phyloP scores from a whole-genome alignment of 345 rosid genomes.

The Nephelium lappaceum region DNA sequence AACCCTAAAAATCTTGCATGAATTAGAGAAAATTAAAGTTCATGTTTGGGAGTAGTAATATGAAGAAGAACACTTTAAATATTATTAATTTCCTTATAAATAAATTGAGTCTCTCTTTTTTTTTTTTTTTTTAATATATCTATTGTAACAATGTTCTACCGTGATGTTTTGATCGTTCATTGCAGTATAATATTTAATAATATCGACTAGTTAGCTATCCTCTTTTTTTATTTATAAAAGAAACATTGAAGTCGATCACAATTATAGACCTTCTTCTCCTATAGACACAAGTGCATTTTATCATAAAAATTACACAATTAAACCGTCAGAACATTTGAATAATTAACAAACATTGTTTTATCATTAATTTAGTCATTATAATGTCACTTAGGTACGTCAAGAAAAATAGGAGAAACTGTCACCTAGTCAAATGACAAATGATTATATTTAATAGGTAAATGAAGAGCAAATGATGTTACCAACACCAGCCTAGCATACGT shows the following conservation, averaged over 20 bases:
- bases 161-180: not conserved
- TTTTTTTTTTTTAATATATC: too few species aligned
- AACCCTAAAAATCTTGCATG: not conserved
- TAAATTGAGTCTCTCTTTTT: not conserved
- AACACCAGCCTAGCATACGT: not conserved
- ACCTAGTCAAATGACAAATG: too few species aligned
- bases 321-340: not conserved
- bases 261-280: not conserved
- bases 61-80: too few species aligned
- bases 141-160: not conserved
- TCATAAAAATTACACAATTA: not conserved
- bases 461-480: not conserved
- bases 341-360: not conserved
- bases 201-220: not conserved
- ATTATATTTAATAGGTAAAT: not conserved
- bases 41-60: too few species aligned
- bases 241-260: not conserved
- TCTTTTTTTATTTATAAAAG: too few species aligned
- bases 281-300: not conserved
- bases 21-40: not conserved
- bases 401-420: too few species aligned
- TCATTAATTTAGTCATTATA: too few species aligned
- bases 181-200: not conserved
- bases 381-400: too few species aligned
- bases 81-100: too few species aligned